These are phyloP conservation scores for Thalassiosira mediterranea DNA, from an alignment of 352 stramenopile species.

Conservation along the genomic window DNA sequence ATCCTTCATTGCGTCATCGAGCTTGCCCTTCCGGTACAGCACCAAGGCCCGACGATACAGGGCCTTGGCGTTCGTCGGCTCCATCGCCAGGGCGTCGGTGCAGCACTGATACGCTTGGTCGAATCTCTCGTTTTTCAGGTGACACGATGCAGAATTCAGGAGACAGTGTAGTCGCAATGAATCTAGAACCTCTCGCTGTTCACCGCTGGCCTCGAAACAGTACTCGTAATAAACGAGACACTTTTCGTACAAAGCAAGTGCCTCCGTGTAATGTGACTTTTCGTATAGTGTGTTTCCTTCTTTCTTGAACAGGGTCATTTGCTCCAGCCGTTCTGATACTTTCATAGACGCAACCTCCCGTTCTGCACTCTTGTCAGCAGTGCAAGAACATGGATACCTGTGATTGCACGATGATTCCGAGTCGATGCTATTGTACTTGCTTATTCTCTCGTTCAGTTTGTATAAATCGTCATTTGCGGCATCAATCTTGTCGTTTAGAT, in stretches of 20 bases:
- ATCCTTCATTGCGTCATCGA: no score
- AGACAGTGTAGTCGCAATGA: slow-evolving; percentile 36
- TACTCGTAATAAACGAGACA: slow-evolving; percentile 51
- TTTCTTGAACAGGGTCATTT: slow-evolving; percentile 39
- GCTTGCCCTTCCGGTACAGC: no score
- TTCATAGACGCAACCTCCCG: slow-evolving; percentile 33
- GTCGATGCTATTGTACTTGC: neutral
- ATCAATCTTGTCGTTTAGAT: slow-evolving; percentile 22
- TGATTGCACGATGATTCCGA: slow-evolving; percentile 4
- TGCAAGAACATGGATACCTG: slow-evolving; percentile 17
- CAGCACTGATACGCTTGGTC: slow-evolving; percentile 24
- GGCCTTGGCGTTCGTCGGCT: slow-evolving; percentile 22
- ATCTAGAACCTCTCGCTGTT: slow-evolving; percentile 17
- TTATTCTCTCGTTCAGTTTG: slow-evolving; percentile 27
- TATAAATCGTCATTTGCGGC: slow-evolving; percentile 6
- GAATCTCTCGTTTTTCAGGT: slow-evolving; percentile 25
- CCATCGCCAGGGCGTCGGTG: slow-evolving; percentile 31
- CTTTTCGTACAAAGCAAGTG: slow-evolving; percentile 33
- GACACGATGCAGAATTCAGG: slow-evolving; percentile 36
- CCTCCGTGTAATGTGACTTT: slow-evolving; percentile 11
- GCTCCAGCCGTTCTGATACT: slow-evolving; percentile 19
- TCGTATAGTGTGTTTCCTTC: slow-evolving; percentile 33
- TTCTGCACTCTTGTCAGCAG: slow-evolving; percentile 31
- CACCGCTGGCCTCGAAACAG: slow-evolving; percentile 29
- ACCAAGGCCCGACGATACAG: no score